phyloP scores from a whole-genome alignment of 2,329 filamentous ascomycete species.

The Alternaria gaisen region DNA sequence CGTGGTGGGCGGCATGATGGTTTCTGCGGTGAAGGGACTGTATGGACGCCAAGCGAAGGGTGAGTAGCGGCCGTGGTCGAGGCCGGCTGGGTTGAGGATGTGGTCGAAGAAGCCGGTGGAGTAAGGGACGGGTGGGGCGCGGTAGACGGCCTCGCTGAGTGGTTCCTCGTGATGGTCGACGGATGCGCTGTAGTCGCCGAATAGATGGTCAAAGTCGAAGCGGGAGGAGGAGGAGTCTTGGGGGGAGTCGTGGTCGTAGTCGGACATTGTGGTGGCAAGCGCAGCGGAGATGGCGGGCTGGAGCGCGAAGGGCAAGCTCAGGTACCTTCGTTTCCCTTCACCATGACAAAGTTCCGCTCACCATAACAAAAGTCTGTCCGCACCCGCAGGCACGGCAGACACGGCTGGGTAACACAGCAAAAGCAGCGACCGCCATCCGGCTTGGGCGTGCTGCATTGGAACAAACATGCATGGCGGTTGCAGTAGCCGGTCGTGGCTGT shows the following conservation, averaged over 20 bases:
- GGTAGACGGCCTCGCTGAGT: conserved; percentile 21
- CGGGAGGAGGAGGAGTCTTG: conserved; percentile 8
- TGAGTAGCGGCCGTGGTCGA: conserved; percentile 24
- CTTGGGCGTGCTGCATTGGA: conserved; percentile 10
- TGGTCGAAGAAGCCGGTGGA: conserved; percentile 39
- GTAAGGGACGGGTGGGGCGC: conserved; percentile 25
- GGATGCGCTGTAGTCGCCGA: conserved; percentile 10
- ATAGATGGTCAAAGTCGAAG: not conserved
- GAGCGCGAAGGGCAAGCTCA: not conserved
- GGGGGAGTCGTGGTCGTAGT: conserved; percentile 6
- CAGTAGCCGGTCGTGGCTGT: not conserved
- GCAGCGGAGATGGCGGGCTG: not conserved
- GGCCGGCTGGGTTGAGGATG: conserved; percentile 40
- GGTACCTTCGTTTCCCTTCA: conserved; percentile 1
- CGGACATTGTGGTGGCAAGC: conserved; percentile 12
- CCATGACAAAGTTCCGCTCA: conserved; percentile 4
- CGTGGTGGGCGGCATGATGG: conserved; percentile 25
- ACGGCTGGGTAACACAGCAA: not conserved
- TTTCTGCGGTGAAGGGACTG: conserved; percentile 5
- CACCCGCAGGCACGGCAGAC: not conserved
- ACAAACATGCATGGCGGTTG: no score
- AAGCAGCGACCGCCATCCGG: conserved; percentile 9
- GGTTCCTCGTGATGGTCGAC: not conserved
- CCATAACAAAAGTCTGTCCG: not conserved
- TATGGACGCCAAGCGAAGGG: conserved; percentile 21